Conservation (phyloP, 129 eudicot genomes). For the Tagetes patula region DNA sequence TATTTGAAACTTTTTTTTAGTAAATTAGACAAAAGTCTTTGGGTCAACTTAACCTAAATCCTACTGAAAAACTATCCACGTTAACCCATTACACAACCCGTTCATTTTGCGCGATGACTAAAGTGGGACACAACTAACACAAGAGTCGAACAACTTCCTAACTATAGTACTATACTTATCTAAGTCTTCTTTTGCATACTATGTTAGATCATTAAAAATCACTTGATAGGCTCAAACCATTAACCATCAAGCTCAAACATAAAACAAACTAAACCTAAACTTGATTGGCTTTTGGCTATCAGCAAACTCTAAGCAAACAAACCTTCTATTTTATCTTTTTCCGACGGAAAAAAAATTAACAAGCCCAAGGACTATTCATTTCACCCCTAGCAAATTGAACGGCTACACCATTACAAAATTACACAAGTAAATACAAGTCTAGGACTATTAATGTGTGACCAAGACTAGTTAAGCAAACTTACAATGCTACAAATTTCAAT, state of each 20-base stretch:
- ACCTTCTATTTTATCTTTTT: neutral
- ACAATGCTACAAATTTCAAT: neutral
- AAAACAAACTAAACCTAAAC: neutral
- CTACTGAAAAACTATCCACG: neutral
- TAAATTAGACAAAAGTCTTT: neutral
- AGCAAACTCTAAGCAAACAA: constrained; percentile 1
- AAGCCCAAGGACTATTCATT: neutral
- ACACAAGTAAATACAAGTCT: neutral
- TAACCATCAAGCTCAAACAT: too few species aligned
- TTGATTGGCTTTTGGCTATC: neutral
- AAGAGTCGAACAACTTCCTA: neutral
- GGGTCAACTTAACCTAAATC: constrained; percentile 10
- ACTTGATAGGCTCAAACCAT: neutral
- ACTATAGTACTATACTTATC: neutral
- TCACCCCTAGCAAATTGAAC: constrained; percentile 6
- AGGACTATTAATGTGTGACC: neutral
- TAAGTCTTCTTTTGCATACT: neutral
- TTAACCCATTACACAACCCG: neutral
- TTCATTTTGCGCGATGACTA: neutral
- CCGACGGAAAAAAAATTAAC: neutral
- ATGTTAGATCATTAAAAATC: neutral
- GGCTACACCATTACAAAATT: neutral
- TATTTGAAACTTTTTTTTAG: neutral
- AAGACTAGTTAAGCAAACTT: neutral
- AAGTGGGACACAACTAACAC: neutral